Base-by-base conservation (phyloP, 192 early-diverging fungal species). In the Geosiphon pyriformis region DNA sequence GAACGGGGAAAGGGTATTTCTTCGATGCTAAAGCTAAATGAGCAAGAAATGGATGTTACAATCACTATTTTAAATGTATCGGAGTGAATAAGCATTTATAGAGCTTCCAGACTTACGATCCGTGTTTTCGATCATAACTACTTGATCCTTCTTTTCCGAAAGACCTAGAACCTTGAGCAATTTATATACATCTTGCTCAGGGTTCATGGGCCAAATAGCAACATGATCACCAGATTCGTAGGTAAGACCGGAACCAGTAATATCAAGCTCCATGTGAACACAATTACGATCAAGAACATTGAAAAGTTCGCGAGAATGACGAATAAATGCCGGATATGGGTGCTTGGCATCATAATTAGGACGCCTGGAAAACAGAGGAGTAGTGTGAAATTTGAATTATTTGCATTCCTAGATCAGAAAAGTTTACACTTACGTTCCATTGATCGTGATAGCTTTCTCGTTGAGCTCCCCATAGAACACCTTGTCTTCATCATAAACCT, bases 161-260 rank as follows among this genome's bases (percentile, higher is more conserved):
- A 94, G 68, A 18, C 82, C 74, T 33, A 92, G 81, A 4, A 86
- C 79, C 15, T 72, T 55, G 46, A 89, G 87, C 42, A 91, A 74
- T 37, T 80, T 74, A 11, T 82, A 59, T 7, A 95, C 90, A 53
- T 93, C 85, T 34, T 78, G 80, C 25, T 88, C 88, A n/a, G 88
- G 78, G 76, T 98, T 99, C 22, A 83, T 80, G 0, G 94, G 88
- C 82, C 88, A 97, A 25, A 99, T 82, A 23, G 94, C 97, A 59
- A 95, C 82, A 71, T 99, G 97, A 72, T 99, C 97, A 59, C 97
- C 97, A 12, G 92, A 79, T 66, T 91, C 86, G 75, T 99, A 98
- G 18, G 77, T 82, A 74, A 98, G 75, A 22, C 89, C 88, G 12
- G 87, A 90, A 35, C 84, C 92, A 25, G 77, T 63, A 54, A 98